Base-by-base conservation (phyloP, 106 monocot species). In the Allium sativum region DNA sequence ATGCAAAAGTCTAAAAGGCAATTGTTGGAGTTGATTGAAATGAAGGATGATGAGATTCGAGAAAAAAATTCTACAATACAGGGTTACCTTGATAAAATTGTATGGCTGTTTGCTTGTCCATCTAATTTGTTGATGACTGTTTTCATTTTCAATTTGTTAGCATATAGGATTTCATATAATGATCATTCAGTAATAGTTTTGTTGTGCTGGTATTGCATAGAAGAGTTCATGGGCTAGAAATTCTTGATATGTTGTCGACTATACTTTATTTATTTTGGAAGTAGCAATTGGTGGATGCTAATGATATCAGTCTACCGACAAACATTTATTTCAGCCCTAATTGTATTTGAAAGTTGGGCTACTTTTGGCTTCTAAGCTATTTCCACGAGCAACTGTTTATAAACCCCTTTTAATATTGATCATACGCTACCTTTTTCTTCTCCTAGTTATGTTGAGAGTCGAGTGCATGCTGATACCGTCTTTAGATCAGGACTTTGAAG, bases 1-100 rank as follows among this genome's bases (percentile, higher is more conserved):
- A 54, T 83, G 7, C 91, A 88, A 21, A 88, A 81, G 55, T 82
- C 91, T 41, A 91, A 82, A 70, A 73, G 87, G 52, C 91, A 85
- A 67, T 68, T 88, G 15, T 65, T 98, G 68, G 85, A 88, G 31
- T 58, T 98, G 58, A 42, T 98, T 9, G 77, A 78, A 31, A 84
- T 82, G 72, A 90, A 87, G 66, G 87, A 98, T 63, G 67, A 56
- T 1, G 96, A 98, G 72, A 88, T 91, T 57, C 53, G 48, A 4
- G 96, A 98, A 76, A 98, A 71, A 69, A 83, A 98, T 66, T 66
- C 62, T 8, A 84, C 77, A n/a, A 78, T 98, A 15, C 90, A 88
- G 65, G 81, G 76, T 58, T 91, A 91, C 62, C 71, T 85, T 16
- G 82, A 91, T 15, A 98, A 88, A 57, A 98, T 98, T 64, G 96